Conservation (phyloP, 1,284 basidiomycete species). For the Rhizopogon hawkerae region DNA sequence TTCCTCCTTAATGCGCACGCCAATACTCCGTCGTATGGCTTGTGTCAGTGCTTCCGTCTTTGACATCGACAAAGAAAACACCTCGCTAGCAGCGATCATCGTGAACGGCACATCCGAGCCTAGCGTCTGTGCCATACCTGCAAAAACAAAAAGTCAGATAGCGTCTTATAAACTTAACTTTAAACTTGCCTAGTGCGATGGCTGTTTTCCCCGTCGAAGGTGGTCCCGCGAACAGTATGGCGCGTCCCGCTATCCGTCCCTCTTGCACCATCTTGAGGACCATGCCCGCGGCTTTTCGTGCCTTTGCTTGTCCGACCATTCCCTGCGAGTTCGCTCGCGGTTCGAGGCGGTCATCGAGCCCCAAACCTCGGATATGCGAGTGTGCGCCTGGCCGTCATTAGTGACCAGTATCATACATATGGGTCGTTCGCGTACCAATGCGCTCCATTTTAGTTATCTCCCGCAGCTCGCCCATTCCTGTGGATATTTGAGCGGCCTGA, state of each 20-base stretch:
- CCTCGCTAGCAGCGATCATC: conserved; percentile 94
- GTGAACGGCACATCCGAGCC: conserved; percentile 95
- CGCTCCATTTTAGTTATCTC: conserved; percentile 96
- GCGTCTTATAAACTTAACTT: not conserved
- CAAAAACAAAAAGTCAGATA: not conserved
- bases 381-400: conserved; percentile 63
- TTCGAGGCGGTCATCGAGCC: conserved; percentile 87
- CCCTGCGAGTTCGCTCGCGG: conserved; percentile 85
- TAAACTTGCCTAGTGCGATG: conserved; percentile 75
- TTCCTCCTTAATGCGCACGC: conserved; percentile 96
- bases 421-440: conserved; percentile 53
- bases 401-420: conserved; percentile 2
- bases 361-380: conserved; percentile 94
- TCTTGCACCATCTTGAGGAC: conserved; percentile 98
- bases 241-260: conserved; percentile 87
- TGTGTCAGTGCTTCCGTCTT: conserved; percentile 98
- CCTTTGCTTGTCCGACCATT: conserved; percentile 94
- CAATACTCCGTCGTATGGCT: conserved; percentile 91
- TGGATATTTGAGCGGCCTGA: conserved; percentile 62
- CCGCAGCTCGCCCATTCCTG: conserved; percentile 68
- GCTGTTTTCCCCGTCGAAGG: conserved; percentile 97
- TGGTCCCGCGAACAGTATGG: conserved; percentile 93
- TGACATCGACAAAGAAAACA: conserved; percentile 95
- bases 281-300: conserved; percentile 93
- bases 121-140: conserved; percentile 94